A percentile compares a stretch with the other conserved stretches of the same genome.
These are phyloP conservation scores for Mycena rebaudengoi DNA, from an alignment of 768 basidiomycete genomes.

Conservation along the genomic window DNA sequence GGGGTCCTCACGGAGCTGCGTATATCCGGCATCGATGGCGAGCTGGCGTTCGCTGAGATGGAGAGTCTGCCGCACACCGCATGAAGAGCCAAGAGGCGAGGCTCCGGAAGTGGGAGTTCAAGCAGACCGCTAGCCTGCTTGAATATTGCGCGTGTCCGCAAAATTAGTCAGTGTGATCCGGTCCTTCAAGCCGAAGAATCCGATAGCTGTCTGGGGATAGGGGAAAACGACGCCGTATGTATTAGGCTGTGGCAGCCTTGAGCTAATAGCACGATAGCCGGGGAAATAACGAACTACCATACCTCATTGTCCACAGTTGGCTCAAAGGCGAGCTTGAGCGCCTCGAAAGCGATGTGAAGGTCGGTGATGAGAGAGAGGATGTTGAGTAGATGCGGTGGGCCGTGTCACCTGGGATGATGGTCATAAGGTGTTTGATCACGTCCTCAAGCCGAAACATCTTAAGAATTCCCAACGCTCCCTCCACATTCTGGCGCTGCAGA, in stretches of 20 bases:
- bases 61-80: too few species aligned
- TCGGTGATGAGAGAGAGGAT: constrained; percentile 5
- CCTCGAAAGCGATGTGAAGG: constrained; percentile 2
- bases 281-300: neutral
- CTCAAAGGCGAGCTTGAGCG: constrained; percentile 7
- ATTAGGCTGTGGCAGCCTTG: constrained; percentile 10
- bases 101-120: constrained; percentile 23
- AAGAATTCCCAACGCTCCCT: neutral
- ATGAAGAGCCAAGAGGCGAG: constrained; percentile 27
- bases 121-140: constrained; percentile 1
- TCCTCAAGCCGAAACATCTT: constrained; percentile 14
- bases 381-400: constrained; percentile 15
- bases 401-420: neutral
- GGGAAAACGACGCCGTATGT: constrained; percentile 11
- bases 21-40: neutral
- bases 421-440: constrained; percentile 6
- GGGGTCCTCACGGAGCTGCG: neutral
- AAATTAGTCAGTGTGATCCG: constrained; percentile 11
- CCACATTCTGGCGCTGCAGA: neutral
- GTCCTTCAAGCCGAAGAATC: constrained; percentile 6
- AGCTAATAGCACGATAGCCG: neutral
- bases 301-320: constrained; percentile 7
- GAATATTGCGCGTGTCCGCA: neutral
- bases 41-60: neutral
- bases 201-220: neutral